These are phyloP conservation scores for Cucurbita argyrosperma DNA, from an alignment of 306 rosid species.

Conservation along the genomic window DNA sequence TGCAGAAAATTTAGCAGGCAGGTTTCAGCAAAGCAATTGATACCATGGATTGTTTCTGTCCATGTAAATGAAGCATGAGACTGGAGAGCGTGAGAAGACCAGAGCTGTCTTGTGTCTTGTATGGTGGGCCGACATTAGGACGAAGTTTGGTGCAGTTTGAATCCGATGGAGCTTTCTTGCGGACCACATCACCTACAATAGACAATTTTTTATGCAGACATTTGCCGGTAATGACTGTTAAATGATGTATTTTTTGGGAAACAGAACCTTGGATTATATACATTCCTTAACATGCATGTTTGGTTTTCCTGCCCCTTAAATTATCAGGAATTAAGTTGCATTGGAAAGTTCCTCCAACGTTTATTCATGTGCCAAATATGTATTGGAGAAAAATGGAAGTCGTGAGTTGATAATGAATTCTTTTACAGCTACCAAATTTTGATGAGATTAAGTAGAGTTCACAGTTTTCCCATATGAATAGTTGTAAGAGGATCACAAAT, in stretches of 20 bases:
- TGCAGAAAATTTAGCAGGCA: slow-evolving; percentile 1
- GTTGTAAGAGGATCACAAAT: slow-evolving; percentile 10
- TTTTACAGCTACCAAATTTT: not conserved
- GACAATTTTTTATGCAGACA: slow-evolving; percentile 11
- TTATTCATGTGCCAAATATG: not conserved
- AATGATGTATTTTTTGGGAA: slow-evolving; percentile 6
- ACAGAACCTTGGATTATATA: slow-evolving; percentile 8
- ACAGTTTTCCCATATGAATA: not conserved
- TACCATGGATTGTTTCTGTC: not conserved
- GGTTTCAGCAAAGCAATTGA: not conserved
- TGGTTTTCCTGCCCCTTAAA: slow-evolving; percentile 1
- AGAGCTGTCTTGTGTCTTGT: not conserved
- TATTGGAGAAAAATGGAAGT: not conserved
- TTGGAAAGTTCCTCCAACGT: not conserved
- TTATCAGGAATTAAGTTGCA: not conserved
- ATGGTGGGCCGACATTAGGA: slow-evolving; percentile 11
- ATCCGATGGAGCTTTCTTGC: slow-evolving; percentile 10
- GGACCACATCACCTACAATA: slow-evolving; percentile 20
- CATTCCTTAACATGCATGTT: not conserved
- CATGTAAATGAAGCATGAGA: not conserved
- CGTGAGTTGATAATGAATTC: not conserved
- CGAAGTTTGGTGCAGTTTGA: slow-evolving; percentile 17
- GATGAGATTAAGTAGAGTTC: not conserved
- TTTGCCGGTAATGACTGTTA: slow-evolving; percentile 8
- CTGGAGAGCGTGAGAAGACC: not conserved